A percentile compares a stretch with the other conserved stretches of the same genome.
Evolutionary conservation across 2,329 filamentous ascomycete species (phyloP).

Genomic region (Orbilia brochopaga): DNA sequence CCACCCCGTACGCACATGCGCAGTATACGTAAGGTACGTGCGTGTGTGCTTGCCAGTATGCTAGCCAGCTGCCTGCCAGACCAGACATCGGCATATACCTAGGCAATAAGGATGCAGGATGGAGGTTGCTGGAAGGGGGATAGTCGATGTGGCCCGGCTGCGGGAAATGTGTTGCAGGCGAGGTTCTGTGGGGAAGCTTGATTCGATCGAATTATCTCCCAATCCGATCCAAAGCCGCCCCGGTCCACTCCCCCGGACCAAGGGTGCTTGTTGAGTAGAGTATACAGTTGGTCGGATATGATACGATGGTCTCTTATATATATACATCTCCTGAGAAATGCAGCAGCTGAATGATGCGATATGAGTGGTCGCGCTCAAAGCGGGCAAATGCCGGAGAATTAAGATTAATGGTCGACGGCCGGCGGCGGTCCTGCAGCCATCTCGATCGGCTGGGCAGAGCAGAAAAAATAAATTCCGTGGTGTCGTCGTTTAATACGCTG

Average conservation of each 20-base stretch:
- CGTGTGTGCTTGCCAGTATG: background rate
- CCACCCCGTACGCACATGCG: too few relatives aligned
- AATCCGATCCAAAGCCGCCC: too few relatives aligned
- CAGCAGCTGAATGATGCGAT: too few relatives aligned
- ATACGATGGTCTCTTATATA: too few relatives aligned
- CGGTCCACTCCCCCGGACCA: too few relatives aligned
- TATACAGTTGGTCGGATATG: too few relatives aligned
- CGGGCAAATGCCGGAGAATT: slow-evolving; percentile 1
- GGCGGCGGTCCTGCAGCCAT: background rate
- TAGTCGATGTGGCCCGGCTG: background rate
- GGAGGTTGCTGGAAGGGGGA: slow-evolving; percentile 5
- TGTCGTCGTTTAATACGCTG: too few relatives aligned
- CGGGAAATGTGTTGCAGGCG: slow-evolving; percentile 20
- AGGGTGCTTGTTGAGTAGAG: too few relatives aligned
- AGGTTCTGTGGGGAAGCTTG: slow-evolving; percentile 28
- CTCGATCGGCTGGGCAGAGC: background rate
- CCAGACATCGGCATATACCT: too few relatives aligned
- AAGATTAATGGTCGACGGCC: slow-evolving; percentile 2
- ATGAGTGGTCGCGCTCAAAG: background rate
- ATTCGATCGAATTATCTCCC: background rate
- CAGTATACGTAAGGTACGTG: too few relatives aligned
- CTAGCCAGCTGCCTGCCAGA: background rate
- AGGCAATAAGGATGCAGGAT: background rate
- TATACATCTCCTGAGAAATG: too few relatives aligned
- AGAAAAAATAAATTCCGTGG: background rate